Evolutionary conservation across 2,329 filamentous ascomycete species (phyloP).

Genomic region (Fusarium gaditjirri): DNA sequence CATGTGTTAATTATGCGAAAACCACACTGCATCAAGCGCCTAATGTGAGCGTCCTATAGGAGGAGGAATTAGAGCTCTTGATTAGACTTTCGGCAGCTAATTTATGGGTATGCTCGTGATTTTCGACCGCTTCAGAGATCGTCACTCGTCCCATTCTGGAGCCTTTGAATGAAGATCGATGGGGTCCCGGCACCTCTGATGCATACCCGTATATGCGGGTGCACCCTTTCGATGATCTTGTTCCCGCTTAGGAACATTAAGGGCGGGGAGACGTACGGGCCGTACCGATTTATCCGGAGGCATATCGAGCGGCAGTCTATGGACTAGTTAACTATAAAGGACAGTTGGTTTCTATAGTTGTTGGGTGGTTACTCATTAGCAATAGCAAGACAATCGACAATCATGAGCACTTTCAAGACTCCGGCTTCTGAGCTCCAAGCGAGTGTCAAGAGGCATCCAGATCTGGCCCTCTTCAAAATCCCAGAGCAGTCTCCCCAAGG

Average conservation of each 20-base stretch:
- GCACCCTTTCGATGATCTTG: neutral
- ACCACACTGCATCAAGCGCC: neutral
- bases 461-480: conserved; percentile 22
- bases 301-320: neutral
- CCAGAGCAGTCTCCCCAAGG: neutral
- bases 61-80: neutral
- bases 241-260: neutral
- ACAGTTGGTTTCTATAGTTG: neutral
- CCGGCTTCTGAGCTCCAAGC: neutral
- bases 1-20: neutral
- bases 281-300: neutral
- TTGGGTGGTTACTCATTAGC: neutral
- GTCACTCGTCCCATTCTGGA: neutral
- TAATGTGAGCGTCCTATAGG: neutral
- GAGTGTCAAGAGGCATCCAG: neutral
- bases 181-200: neutral
- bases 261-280: neutral
- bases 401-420: neutral
- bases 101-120: neutral
- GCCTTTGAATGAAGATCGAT: neutral
- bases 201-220: neutral
- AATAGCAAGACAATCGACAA: neutral
- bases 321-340: neutral
- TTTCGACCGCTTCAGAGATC: neutral
- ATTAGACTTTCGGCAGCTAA: neutral